phyloP scores from a whole-genome alignment of 106 monocot species.

The Iris macrosiphon region DNA sequence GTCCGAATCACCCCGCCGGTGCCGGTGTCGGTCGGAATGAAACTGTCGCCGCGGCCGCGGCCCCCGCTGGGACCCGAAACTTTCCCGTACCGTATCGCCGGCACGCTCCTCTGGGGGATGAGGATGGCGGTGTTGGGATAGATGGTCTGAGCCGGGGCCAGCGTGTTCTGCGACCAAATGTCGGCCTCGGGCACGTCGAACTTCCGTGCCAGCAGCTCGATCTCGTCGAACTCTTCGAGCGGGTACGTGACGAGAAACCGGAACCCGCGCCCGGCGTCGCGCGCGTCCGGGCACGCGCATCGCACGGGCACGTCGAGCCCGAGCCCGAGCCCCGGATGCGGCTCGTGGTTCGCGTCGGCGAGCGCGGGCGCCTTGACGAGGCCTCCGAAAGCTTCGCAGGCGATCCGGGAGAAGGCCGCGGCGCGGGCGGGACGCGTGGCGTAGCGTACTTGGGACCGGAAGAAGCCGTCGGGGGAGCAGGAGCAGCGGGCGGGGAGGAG shows the following conservation, averaged over 20 bases:
- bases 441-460: conserved; percentile 6
- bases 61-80: neutral
- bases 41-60: neutral
- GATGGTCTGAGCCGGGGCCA: neutral
- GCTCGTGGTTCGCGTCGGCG: neutral
- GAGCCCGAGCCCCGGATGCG: neutral
- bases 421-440: neutral
- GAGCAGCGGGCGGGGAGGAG: conserved; percentile 16
- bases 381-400: conserved; percentile 22
- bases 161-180: conserved; percentile 9
- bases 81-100: conserved; percentile 11
- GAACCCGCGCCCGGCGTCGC: conserved; percentile 2
- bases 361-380: conserved; percentile 13
- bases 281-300: conserved; percentile 23
- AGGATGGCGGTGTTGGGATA: conserved; percentile 20
- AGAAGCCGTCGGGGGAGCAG: conserved; percentile 11
- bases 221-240: conserved; percentile 3
- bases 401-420: neutral
- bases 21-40: conserved; percentile 2
- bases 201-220: neutral
- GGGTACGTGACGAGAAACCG: conserved; percentile 30
- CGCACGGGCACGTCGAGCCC: conserved; percentile 13
- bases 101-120: conserved; percentile 10
- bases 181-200: conserved; percentile 15
- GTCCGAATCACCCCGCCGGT: neutral